Evolutionary conservation across 768 basidiomycete genomes (phyloP).

Genomic region (Termitomyces sp.): DNA sequence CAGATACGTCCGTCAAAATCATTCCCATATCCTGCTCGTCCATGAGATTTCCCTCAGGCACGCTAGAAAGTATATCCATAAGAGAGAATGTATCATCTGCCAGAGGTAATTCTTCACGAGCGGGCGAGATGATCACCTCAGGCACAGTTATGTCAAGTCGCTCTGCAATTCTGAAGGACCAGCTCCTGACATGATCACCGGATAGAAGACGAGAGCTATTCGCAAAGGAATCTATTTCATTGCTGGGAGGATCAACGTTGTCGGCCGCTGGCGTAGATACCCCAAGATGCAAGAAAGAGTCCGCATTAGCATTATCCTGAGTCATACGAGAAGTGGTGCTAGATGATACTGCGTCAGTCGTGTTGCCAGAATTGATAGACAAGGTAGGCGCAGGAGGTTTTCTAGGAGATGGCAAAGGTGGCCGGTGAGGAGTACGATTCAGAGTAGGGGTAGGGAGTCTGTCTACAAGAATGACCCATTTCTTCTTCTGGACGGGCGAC

Average conservation of each 20-base stretch:
- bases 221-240: neutral
- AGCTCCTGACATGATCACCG: neutral
- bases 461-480: neutral
- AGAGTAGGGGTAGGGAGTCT: neutral
- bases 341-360: neutral
- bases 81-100: neutral
- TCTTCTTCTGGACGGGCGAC: conserved; percentile 3
- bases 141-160: neutral
- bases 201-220: neutral
- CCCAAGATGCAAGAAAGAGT: neutral
- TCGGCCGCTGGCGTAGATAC: neutral
- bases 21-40: neutral
- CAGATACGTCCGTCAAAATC: neutral
- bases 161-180: neutral
- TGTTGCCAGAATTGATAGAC: neutral
- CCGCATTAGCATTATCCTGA: neutral
- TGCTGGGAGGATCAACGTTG: no score
- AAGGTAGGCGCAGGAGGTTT: neutral
- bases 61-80: neutral
- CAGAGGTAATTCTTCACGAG: neutral
- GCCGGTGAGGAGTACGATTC: neutral
- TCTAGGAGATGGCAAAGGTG: neutral
- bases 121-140: neutral
- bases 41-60: neutral
- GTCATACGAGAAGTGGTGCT: neutral